Base-by-base conservation (phyloP, 1,284 basidiomycete species). In the Stereum hirsutum region DNA sequence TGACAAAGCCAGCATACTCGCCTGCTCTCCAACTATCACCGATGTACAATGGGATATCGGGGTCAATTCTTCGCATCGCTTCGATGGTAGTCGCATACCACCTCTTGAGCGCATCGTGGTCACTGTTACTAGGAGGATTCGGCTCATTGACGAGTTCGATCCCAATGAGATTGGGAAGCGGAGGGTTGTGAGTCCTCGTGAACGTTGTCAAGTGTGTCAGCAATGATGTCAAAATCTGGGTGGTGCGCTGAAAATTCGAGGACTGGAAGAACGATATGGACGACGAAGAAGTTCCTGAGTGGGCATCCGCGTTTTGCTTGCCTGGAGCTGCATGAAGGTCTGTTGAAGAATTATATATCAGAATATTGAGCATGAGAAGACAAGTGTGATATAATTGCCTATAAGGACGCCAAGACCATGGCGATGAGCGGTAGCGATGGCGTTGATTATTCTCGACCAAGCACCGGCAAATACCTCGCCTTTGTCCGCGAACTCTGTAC, bases 121-220 rank as follows among this genome's bases (percentile, higher is more conserved):
- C 65, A n/a, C n/a, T n/a, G 5, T 72, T 57, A 28, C 72, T 69
- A 26, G 78, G 75, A 15, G 66, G 46, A 17, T 42, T 62, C 2
- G 90, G 90, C 58, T 94, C 90, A 59, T 94, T 94, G 35, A 93
- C 65, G 3, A 94, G 68, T 57, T 93, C 85, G 40, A 94, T 67
- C 5, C 89, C 90, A 33, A 91, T 71, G 21, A 93, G 63, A 55
- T 91, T 89, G 2, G 71, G 67, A 26, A 74, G 69, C 14, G 66
- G 54, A 1, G 58, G 58, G 28, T 51, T 45, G 35, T 62, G 56
- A 11, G 66, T 63, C 30, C 62, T 58, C 5, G 55, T 47, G 42
- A 57, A 62, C 1, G 55, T 54, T 7, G 60, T 63, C 25, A 88
- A 63, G 39, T 75, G 67, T 8, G 57, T 55, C 19, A 74, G 53